These are phyloP conservation scores for Metarhizium sp. DNA, from an alignment of 2,329 filamentous ascomycete genomes.

Conservation along the genomic window DNA sequence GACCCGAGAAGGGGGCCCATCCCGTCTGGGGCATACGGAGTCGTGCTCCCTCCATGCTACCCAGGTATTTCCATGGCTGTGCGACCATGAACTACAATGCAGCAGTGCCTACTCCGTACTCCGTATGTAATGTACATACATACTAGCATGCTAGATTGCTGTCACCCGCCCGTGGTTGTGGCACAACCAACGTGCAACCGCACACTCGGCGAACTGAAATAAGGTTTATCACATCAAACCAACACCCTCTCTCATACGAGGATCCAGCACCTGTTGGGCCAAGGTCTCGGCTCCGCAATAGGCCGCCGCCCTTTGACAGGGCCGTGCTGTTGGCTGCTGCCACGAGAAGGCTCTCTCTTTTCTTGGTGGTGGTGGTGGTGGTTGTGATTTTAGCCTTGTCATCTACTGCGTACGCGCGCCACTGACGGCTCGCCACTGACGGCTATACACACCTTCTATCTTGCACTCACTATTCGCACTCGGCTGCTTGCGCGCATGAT, in stretches of 20 bases:
- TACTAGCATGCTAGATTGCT: neutral
- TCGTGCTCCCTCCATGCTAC: too few species aligned
- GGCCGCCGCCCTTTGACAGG: neutral
- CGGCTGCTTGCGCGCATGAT: conserved; percentile 2
- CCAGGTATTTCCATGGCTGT: too few species aligned
- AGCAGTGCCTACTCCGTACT: neutral
- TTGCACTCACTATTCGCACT: neutral
- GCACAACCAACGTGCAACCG: neutral
- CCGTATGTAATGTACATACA: too few species aligned
- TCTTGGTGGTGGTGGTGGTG: neutral
- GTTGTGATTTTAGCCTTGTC: neutral
- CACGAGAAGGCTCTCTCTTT: neutral
- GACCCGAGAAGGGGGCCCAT: neutral
- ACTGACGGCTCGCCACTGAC: neutral
- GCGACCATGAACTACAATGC: too few species aligned
- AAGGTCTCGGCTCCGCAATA: neutral
- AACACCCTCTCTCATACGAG: neutral
- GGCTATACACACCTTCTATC: neutral
- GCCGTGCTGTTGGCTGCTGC: neutral
- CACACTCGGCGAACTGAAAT: neutral
- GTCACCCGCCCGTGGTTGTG: neutral
- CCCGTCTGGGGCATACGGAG: neutral
- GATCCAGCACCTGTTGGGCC: neutral
- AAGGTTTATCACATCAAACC: neutral
- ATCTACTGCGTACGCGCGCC: neutral